phyloP scores from a whole-genome alignment of 148 eudicot species.

The Cornus suecica region DNA sequence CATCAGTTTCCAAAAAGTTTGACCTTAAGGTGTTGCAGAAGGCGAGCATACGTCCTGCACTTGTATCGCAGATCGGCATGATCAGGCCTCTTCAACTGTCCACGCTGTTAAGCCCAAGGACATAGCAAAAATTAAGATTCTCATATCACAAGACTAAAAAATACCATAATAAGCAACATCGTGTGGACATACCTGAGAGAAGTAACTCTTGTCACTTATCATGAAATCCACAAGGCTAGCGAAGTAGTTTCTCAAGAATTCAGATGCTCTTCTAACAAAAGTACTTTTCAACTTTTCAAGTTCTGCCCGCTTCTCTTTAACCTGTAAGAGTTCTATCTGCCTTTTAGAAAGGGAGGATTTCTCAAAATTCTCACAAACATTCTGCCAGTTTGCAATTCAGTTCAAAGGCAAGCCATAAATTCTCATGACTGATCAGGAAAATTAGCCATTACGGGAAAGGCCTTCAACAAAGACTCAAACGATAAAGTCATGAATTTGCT shows the following conservation, averaged over 20 bases:
- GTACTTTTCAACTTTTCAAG: conserved; percentile 69
- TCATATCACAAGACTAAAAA: not conserved
- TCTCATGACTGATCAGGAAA: not conserved
- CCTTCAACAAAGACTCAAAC: not conserved
- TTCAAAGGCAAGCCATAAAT: not conserved
- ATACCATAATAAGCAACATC: conserved; percentile 10
- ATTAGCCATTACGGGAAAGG: not conserved
- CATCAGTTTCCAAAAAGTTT: not conserved
- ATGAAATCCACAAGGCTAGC: conserved; percentile 94
- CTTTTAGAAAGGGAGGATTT: conserved; percentile 6
- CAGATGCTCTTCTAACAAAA: conserved; percentile 90
- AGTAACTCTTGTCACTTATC: conserved; percentile 92
- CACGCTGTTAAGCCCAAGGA: conserved; percentile 55
- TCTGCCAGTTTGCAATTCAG: not conserved
- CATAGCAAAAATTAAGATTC: conserved; percentile 13
- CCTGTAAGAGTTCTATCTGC: conserved; percentile 35
- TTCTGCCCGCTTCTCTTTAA: conserved; percentile 83
- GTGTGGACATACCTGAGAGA: conserved; percentile 67
- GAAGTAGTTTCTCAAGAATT: conserved; percentile 79
- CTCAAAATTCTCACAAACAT: not conserved
- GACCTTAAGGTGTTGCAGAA: conserved; percentile 92
- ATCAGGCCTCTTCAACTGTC: conserved; percentile 93
- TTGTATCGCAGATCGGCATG: conserved; percentile 92
- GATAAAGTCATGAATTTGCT: not conserved
- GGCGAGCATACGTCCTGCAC: conserved; percentile 98